A percentile compares a stretch with the other conserved stretches of the same genome.
These are phyloP conservation scores for Globisporangium okanoganense DNA, from an alignment of 352 stramenopile species.

Conservation along the genomic window DNA sequence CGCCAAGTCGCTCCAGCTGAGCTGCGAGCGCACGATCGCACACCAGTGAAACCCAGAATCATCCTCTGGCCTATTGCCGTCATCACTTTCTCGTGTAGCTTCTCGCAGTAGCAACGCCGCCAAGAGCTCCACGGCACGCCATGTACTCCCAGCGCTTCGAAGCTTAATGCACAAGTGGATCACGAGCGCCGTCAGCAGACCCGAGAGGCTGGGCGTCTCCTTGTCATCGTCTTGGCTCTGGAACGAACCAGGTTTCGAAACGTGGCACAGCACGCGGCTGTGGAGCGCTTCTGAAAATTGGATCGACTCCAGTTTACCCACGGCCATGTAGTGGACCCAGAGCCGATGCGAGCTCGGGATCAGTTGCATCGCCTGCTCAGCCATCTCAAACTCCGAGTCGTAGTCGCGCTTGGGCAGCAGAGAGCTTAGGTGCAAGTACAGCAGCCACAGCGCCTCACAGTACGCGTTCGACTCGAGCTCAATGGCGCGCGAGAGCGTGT, in stretches of 20 bases:
- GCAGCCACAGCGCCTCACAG: constrained; percentile 29
- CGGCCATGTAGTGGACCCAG: constrained; percentile 27
- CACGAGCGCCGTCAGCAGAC: constrained; percentile 12
- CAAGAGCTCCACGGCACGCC: constrained; percentile 9
- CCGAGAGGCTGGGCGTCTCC: constrained; percentile 3
- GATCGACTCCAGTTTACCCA: constrained; percentile 14
- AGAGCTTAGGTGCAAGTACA: constrained; percentile 26
- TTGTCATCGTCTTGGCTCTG: background rate
- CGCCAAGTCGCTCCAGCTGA: constrained; percentile 9
- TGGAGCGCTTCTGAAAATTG: constrained; percentile 12
- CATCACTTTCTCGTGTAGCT: background rate
- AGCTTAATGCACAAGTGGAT: constrained; percentile 20
- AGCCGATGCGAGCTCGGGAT: constrained; percentile 22
- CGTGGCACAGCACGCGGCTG: constrained; percentile 11
- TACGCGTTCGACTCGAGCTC: constrained; percentile 38
- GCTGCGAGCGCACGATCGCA: constrained; percentile 1
- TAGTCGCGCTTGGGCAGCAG: constrained; percentile 16
- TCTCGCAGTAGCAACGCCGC: constrained; percentile 6
- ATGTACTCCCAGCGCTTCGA: background rate
- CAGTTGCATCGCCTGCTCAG: constrained; percentile 29
- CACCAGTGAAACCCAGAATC: constrained; percentile 12
- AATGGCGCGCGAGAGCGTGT: constrained; percentile 27
- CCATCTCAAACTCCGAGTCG: constrained; percentile 23
- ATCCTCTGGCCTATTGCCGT: background rate
- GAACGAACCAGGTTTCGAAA: constrained; percentile 7